Base-by-base conservation (phyloP, 768 basidiomycete genomes). In the Tulasnella sp. region DNA sequence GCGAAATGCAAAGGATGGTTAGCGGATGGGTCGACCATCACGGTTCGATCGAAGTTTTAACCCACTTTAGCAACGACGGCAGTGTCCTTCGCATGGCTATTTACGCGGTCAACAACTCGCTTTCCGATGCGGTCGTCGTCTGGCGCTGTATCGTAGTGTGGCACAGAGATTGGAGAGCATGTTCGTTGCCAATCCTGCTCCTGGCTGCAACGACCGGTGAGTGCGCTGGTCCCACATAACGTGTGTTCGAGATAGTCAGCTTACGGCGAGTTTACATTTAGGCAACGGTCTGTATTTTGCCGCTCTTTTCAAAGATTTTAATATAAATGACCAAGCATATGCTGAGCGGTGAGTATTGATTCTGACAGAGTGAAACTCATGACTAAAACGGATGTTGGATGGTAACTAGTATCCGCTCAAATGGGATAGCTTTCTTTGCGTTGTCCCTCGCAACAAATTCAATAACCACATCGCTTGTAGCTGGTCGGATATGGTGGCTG, bases 81-180 rank as follows among this genome's bases (percentile, higher is more conserved):
- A 40, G 35, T 37, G 76, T 70, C 5, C 32, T 37, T 16, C 11
- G 76, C 4, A 70, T 70, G 70, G 40, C 40, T 29, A 70, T 77
- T 15, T 77, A 77, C 23, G 76, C 67, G 16, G 3, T 77, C 70
- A 77, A 77, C 40, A 72, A 77, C 61, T 70, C 76, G 39, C 44
- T 77, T 35, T 77, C 77, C 39, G 77, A 77, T 71, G 67, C 77
- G 2, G 77, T 77, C 37, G 77, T 77, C 18, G 77, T 77, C 2
- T 77, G 77, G 77, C 67, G 77, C 16, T 77, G 77, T 57, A 70
- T 77, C 29, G 77, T 77, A 20, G 77, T 77, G n/a, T 77, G 77
- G 77, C 77, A 77, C 1, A 61, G 77, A 48, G 42, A 77, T 44
- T 71, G 77, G 77, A 29, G 29, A 20, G 77, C 77, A 7, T 77